Evolutionary conservation across 805 yeast species (phyloP).

Genomic region (Zygosaccharomyces siamensis): DNA sequence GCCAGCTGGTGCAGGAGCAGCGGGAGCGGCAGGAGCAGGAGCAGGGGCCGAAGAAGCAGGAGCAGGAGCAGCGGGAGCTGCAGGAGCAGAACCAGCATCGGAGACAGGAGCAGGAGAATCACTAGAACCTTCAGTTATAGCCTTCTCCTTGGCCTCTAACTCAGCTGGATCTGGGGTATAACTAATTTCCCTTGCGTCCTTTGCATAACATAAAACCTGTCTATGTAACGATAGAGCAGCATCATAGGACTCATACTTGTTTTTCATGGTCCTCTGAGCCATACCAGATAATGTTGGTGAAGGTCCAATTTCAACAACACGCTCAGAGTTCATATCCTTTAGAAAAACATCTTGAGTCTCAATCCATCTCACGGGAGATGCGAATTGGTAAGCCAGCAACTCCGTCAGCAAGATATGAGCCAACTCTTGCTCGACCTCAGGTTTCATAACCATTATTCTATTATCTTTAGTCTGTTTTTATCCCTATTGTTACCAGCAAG

Average conservation of each 20-base stretch:
- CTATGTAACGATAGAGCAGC: slow-evolving; percentile 85
- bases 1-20: slow-evolving; percentile 68
- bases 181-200: slow-evolving; percentile 94
- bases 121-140: slow-evolving; percentile 25
- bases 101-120: slow-evolving; percentile 33
- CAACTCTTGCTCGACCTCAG: slow-evolving; percentile 96
- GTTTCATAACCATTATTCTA: slow-evolving; percentile 41
- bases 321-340: slow-evolving; percentile 89
- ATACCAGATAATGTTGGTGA: slow-evolving; percentile 98
- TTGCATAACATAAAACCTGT: slow-evolving; percentile 91
- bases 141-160: slow-evolving; percentile 32
- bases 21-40: slow-evolving; percentile 42
- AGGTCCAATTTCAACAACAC: slow-evolving; percentile 98
- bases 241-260: slow-evolving; percentile 90
- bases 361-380: slow-evolving; percentile 99
- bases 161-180: slow-evolving; percentile 77
- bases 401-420: slow-evolving; percentile 93
- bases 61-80: slow-evolving; percentile 52
- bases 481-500: slow-evolving; percentile 1
- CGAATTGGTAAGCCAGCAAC: slow-evolving; percentile 96
- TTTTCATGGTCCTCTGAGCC: slow-evolving; percentile 96
- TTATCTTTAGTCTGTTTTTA: background rate
- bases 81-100: slow-evolving; percentile 47
- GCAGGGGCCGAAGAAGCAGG: slow-evolving; percentile 57
- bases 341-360: slow-evolving; percentile 98